Evolutionary conservation across 2,329 filamentous ascomycete genomes (phyloP).

Genomic region (Microsporum ferrugineum): DNA sequence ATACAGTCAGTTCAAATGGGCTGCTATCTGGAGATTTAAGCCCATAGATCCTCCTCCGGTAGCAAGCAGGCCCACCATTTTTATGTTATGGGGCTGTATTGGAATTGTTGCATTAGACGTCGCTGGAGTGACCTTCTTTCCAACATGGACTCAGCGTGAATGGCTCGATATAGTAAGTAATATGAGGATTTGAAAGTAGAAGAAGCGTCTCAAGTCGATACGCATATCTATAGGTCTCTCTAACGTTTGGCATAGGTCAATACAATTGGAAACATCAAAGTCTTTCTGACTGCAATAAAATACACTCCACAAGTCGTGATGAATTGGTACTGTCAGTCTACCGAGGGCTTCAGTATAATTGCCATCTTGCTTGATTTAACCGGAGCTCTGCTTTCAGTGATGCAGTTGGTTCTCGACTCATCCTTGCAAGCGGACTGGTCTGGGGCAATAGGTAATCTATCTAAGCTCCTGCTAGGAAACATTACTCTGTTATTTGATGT

Average conservation of each 20-base stretch:
- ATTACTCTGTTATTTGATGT: neutral
- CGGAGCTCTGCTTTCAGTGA: neutral
- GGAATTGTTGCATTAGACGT: neutral
- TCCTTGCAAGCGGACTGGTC: neutral
- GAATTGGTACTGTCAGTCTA: slow-evolving; percentile 65
- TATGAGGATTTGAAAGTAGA: neutral
- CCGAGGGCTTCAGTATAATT: slow-evolving; percentile 23
- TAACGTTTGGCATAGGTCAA: neutral
- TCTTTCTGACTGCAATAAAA: neutral
- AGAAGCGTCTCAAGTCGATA: neutral
- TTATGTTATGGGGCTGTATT: neutral
- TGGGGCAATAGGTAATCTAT: neutral
- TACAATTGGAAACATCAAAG: neutral
- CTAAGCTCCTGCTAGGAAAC: slow-evolving; percentile 1
- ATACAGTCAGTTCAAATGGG: neutral
- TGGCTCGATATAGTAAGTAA: slow-evolving; percentile 5
- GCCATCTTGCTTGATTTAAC: neutral
- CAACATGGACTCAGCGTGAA: neutral
- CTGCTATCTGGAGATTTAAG: neutral
- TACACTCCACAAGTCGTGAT: slow-evolving; percentile 60
- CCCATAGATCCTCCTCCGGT: no score
- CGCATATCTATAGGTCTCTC: neutral
- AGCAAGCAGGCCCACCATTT: neutral
- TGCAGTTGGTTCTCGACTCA: slow-evolving; percentile 3
- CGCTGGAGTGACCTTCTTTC: neutral